Base-by-base conservation (phyloP, 371 early-diverging fungal species). In the Syncephalastrum sp. region DNA sequence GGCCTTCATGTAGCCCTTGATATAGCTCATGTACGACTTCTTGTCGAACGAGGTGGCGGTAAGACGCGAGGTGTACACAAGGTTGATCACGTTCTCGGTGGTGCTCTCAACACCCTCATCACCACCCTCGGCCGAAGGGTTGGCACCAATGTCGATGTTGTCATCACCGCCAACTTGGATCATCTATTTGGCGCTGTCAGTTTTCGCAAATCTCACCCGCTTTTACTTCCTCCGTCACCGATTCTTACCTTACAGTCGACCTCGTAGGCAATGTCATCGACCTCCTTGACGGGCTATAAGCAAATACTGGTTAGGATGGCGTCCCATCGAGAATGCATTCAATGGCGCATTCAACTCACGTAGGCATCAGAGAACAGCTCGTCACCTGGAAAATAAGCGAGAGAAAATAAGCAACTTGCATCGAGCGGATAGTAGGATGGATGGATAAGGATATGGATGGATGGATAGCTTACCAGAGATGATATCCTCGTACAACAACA, bases 341-440 rank as follows among this genome's bases (percentile, higher is more conserved):
- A 33, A 0, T 10, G 6, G 38, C 38, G 12, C 13, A 17, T 3
- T 27, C 4, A 50, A 59, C 78, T 56, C 70, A 77, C 78, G 81
- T 79, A 94, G 69, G 93, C 94, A 79, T 94, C 95, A 76, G 93
- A 89, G 88, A 91, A 79, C 54, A 96, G 72, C 81, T 96, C 96
- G 71, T 96, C 95, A 62, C 82, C 92, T 90, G 75, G 14, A 38
- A 14, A 10, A 38, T 3, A 47, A 38, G 33, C 27, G 27, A 27
- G 4, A 5, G 5, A 61, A 60, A 14, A 54, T 33, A 5, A 33
- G 10, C 38, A 33, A 33, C 29, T 33, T 33, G 38, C 38, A 33
- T 33, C 2, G 38, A 12, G 38, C 38, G 8, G 38, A 10, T 33
- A 7, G 29, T 6, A 2, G 38, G 38, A 33, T 33, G 38, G 38